Evolutionary conservation across 2,329 filamentous ascomycete species (phyloP), one percentile per base, ranked within the genome.

Genomic region (Botryotinia globosa): DNA sequence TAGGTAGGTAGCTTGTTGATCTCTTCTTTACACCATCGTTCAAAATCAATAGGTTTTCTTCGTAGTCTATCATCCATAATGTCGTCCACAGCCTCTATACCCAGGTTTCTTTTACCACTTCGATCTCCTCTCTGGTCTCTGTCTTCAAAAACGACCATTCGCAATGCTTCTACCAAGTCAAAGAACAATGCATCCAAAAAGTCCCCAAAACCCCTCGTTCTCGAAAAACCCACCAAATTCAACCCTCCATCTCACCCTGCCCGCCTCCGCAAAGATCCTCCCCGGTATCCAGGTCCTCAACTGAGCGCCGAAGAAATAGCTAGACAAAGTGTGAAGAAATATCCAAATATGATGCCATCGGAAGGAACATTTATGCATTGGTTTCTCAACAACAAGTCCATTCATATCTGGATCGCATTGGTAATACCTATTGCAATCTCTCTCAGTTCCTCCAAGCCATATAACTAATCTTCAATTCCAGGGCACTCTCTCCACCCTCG

Each of bases 151-250:
- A 83, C 37, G 77, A 83, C 68, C 20, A 74, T 80, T 51, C 77
- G 79, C 62, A 74, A 83, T 75, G 81, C 81, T 51, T 83, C 82
- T 59, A 80, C 76, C 66, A 80, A 80, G 61, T 45, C 74, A 66
- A 73, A 77, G 74, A 61, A 76, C 69, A 72, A 59, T 37, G 45
- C 67, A 62, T 37, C 54, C 54, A 68, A 70, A 69, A 20, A 61
- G 10, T 22, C 51, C 51, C 62, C 75, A 16, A 92, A 91, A 79
- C 88, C 89, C 51, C 87, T 90, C 74, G 87, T 94, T 8, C 90
- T 99, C 76, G 93, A 93, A 78, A 94, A 98, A 82, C 95, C 95
- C 37, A 88, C 92, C 79, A 92, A 91, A 81, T 98, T 97, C 86
- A 93, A 93, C 65, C 95, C 96, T 3, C 96, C 96, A 0, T 98